Evolutionary conservation across 2,329 filamentous ascomycete genomes (phyloP), one percentile per base, ranked within the genome.

Genomic region (Beauveria medogensis): DNA sequence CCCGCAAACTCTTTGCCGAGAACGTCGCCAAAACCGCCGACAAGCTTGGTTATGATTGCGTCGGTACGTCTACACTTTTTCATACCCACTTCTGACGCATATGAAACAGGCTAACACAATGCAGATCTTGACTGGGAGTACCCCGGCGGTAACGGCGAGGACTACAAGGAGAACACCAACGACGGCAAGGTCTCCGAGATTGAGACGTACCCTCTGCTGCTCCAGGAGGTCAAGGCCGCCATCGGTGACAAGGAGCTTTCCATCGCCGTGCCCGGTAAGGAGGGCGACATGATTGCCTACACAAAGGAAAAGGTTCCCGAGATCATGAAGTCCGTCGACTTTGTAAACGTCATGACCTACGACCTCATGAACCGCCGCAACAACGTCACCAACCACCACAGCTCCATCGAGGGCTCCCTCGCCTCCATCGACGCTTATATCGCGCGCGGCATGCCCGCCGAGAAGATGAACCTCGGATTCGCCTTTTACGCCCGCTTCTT

Each of bases 301-400:
- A 87, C 80, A 0, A 63, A 74, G 5, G 71, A 79, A 26, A 82
- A 82, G 8, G 76, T 84, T 0, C 83, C 84, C 1, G 73, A 77
- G 61, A 87, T 90, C 65, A 82, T 81, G 75, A 69, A 74, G 14
- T 76, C 78, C 1, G 79, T 89, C 20, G 85, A 90, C 69, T 87
- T 85, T 67, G 77, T 90, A 67, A 90, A 90, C 54, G 73, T 90
- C 64, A 90, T 90, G 87, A 80, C 82, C 9, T 90, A 90, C 69
- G 88, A 91, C 68, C 69, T 91, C 53, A 87, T 88, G 81, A 90
- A 89, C 73, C 84, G 88, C 12, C 82, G 88, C n/a, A 84, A 90
- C 69, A 82, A 75, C 55, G 71, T 78, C 22, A 90, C 87, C 2
- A 79, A 77, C 30, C 88, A 90, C 69, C 86, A 90, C 66, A 82